phyloP scores from a whole-genome alignment of 2,329 filamentous ascomycete species.

The Trichoderma sp. region DNA sequence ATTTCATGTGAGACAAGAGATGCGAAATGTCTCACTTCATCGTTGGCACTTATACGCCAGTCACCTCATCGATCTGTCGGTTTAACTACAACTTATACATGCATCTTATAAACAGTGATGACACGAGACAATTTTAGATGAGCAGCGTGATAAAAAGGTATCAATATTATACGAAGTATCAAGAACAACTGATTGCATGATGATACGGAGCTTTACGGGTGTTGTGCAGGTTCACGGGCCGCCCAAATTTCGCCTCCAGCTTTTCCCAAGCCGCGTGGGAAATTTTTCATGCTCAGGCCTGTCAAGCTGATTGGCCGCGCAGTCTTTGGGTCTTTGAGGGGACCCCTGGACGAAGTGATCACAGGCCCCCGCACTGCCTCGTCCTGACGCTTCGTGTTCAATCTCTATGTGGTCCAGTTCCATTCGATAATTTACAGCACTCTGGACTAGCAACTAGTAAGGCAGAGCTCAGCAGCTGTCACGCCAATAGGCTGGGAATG shows the following conservation, averaged over 20 bases:
- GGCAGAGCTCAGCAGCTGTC: neutral
- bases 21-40: neutral
- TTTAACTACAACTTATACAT: neutral
- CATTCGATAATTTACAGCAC: neutral
- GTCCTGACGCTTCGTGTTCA: neutral
- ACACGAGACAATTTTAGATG: neutral
- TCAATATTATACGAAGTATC: neutral
- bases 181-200: neutral
- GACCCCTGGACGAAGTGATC: neutral
- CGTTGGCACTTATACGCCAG: neutral
- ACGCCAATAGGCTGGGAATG: neutral
- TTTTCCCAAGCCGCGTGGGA: slow-evolving; percentile 4
- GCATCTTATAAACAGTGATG: neutral
- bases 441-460: neutral
- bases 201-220: slow-evolving; percentile 6
- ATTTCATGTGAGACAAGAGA: neutral
- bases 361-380: neutral
- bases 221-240: slow-evolving; percentile 2
- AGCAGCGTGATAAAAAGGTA: neutral
- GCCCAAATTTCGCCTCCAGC: slow-evolving; percentile 19
- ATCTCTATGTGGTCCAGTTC: neutral
- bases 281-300: slow-evolving; percentile 12
- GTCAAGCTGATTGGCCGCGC: slow-evolving; percentile 16
- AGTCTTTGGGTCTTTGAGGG: neutral
- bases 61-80: neutral